These are phyloP conservation scores for Gamarada debralockiae DNA, from an alignment of 495 filamentous ascomycete genomes.

Conservation along the genomic window DNA sequence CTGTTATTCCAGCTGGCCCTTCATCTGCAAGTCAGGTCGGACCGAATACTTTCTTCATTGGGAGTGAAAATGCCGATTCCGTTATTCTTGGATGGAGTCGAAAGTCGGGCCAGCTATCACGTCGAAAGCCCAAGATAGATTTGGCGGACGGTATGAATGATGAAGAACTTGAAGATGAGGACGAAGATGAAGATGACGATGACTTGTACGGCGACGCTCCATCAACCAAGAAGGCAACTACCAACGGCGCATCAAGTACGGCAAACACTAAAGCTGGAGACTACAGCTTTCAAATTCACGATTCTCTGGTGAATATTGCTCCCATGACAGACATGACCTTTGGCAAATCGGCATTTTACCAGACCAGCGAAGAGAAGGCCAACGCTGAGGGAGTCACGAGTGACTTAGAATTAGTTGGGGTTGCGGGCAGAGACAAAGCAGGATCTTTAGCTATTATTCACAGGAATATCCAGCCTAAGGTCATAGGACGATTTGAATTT, in stretches of 20 bases:
- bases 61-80: conserved; percentile 81
- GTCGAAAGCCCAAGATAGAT: conserved; percentile 21
- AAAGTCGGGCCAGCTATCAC: conserved; percentile 37
- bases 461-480: conserved; percentile 63
- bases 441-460: conserved; percentile 73
- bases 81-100: conserved; percentile 74
- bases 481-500: conserved; percentile 58
- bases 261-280: conserved; percentile 46
- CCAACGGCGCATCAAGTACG: conserved; percentile 22
- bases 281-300: conserved; percentile 72
- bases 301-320: conserved; percentile 69
- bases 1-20: conserved; percentile 57
- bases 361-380: conserved; percentile 39
- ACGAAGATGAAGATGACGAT: conserved; percentile 51
- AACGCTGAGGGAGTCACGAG: conserved; percentile 40
- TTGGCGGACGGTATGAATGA: conserved; percentile 41
- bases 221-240: conserved; percentile 21
- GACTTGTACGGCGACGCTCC: conserved; percentile 71
- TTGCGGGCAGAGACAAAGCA: conserved; percentile 63
- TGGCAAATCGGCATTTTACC: conserved; percentile 43
- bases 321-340: conserved; percentile 71
- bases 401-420: conserved; percentile 67
- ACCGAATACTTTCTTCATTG: conserved; percentile 73
- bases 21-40: conserved; percentile 66
- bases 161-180: conserved; percentile 46